These are phyloP conservation scores for Anaeramoeba ignava DNA, from an alignment of 78 protist species.

Conservation along the genomic window DNA sequence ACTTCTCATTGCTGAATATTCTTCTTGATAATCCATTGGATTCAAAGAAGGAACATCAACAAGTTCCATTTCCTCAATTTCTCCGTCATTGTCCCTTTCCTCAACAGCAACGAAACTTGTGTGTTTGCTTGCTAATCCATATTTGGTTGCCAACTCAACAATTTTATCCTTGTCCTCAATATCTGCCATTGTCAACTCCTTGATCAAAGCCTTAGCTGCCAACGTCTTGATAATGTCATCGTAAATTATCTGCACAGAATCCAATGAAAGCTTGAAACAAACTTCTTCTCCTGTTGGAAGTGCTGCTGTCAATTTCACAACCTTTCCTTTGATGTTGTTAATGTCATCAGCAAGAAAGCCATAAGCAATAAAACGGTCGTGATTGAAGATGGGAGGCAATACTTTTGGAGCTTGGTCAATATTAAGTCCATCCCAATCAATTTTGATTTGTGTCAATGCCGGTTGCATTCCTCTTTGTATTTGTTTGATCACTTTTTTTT, in stretches of 20 bases:
- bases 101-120: constrained; percentile 35
- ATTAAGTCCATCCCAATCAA: constrained; percentile 38
- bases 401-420: constrained; percentile 30
- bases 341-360: no score
- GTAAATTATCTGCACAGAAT: no score
- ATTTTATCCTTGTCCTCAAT: constrained; percentile 20
- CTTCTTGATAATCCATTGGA: no score
- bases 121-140: constrained; percentile 15
- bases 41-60: no score
- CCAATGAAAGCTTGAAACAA: no score
- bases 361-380: constrained; percentile 24
- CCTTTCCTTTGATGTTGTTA: no score
- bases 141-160: constrained; percentile 19
- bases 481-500: constrained; percentile 14
- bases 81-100: no score
- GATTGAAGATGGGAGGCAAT: constrained; percentile 26
- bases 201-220: constrained; percentile 35
- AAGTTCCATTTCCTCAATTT: no score
- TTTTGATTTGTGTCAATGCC: constrained; percentile 5
- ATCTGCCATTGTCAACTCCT: constrained; percentile 15
- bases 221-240: no score
- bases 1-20: no score
- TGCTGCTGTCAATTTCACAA: no score
- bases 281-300: no score
- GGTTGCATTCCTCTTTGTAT: constrained; percentile 37